Percentiles rank a stretch among this genome's conserved stretches.
Conservation (phyloP, 768 basidiomycete genomes). For the Amanita brunnescens region DNA sequence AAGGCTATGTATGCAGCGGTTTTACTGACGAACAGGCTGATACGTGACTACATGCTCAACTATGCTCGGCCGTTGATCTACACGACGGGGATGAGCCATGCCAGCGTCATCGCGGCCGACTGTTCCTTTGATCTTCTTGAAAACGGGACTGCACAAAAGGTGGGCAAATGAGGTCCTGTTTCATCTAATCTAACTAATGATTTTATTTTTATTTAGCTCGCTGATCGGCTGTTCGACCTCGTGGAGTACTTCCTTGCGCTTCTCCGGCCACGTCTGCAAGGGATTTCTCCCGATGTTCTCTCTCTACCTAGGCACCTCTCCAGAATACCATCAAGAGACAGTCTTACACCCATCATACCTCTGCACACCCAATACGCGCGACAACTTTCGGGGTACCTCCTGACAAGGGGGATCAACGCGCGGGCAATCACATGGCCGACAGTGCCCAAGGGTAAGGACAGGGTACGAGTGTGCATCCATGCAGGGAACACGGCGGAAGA, state of each 20-base stretch:
- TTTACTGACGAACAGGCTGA: constrained; percentile 57
- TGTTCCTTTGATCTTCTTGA: constrained; percentile 76
- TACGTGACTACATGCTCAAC: constrained; percentile 83
- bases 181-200: neutral
- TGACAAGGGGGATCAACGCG: constrained; percentile 47
- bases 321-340: constrained; percentile 11
- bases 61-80: constrained; percentile 90
- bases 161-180: constrained; percentile 14
- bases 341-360: constrained; percentile 70
- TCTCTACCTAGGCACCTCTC: constrained; percentile 29
- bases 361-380: constrained; percentile 72
- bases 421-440: constrained; percentile 83
- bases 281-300: constrained; percentile 27
- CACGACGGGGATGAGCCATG: constrained; percentile 76
- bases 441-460: constrained; percentile 77
- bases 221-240: constrained; percentile 36
- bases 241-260: constrained; percentile 31
- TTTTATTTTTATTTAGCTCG: neutral
- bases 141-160: constrained; percentile 54
- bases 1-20: constrained; percentile 44
- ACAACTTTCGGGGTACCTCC: constrained; percentile 62
- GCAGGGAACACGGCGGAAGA: constrained; percentile 62
- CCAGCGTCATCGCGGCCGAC: constrained; percentile 66
- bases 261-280: constrained; percentile 21
- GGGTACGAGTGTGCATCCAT: constrained; percentile 85